These are phyloP conservation scores for Hygrophoropsis aurantiaca DNA, from an alignment of 768 basidiomycete species.

Conservation along the genomic window DNA sequence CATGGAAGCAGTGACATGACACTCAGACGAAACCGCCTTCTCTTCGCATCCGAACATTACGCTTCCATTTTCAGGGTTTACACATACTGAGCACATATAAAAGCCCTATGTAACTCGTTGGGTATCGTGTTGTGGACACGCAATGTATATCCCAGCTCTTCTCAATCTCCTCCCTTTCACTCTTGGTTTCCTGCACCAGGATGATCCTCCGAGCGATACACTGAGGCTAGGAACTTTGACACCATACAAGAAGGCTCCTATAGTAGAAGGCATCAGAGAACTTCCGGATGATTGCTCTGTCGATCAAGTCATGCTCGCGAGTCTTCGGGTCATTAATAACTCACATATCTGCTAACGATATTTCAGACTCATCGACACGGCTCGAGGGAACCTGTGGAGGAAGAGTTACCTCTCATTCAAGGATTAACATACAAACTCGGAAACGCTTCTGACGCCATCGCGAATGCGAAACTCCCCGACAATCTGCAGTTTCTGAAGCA, in stretches of 20 bases:
- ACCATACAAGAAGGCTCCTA: constrained; percentile 28
- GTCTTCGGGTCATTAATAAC: background rate
- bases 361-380: constrained; percentile 37
- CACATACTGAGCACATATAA: too few species aligned
- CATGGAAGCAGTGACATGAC: background rate
- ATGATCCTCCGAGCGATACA: too few species aligned
- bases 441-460: constrained; percentile 17
- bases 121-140: too few species aligned
- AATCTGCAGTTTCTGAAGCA: constrained; percentile 31
- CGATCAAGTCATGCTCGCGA: constrained; percentile 33
- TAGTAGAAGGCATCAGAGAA: constrained; percentile 20
- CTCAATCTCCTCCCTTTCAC: constrained; percentile 1
- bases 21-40: too few species aligned
- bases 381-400: constrained; percentile 29
- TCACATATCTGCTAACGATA: too few species aligned
- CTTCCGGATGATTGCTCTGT: constrained; percentile 33
- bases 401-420: constrained; percentile 31
- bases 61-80: too few species aligned
- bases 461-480: constrained; percentile 25
- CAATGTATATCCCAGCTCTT: constrained; percentile 1
- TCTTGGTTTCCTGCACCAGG: background rate
- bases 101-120: too few species aligned
- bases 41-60: too few species aligned
- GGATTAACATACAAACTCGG: constrained; percentile 29
- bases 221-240: constrained; percentile 30